Evolutionary conservation across 257 asterid species (phyloP).

Genomic region (Plantago major): DNA sequence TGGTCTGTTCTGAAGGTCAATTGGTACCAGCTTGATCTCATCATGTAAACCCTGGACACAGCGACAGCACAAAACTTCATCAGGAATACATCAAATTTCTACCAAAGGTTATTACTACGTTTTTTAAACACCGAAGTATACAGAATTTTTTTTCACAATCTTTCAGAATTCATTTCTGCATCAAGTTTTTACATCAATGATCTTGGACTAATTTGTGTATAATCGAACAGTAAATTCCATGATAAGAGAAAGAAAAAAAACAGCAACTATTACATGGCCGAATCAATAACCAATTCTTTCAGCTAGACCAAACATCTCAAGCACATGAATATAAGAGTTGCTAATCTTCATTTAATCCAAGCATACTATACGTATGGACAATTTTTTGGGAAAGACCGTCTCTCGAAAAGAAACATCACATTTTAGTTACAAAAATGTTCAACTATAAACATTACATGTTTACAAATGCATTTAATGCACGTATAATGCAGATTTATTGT

Average conservation of each 20-base stretch:
- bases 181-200: too few species aligned
- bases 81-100: neutral
- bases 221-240: neutral
- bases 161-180: neutral
- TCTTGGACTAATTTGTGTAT: too few species aligned
- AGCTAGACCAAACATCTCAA: neutral
- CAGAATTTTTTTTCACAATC: neutral
- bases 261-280: neutral
- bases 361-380: too few species aligned
- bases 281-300: neutral
- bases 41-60: constrained; percentile 30
- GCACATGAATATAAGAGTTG: too few species aligned
- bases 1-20: constrained; percentile 52
- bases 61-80: neutral
- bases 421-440: too few species aligned
- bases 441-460: too few species aligned
- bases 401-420: too few species aligned
- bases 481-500: too few species aligned
- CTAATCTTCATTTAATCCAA: too few species aligned
- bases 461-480: too few species aligned
- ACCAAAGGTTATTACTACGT: neutral
- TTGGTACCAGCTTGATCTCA: constrained; percentile 44
- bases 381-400: too few species aligned
- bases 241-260: neutral
- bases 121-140: neutral